These are phyloP conservation scores for Exutisphaerella laricina DNA, from an alignment of 2,329 filamentous ascomycete species.

Conservation along the genomic window DNA sequence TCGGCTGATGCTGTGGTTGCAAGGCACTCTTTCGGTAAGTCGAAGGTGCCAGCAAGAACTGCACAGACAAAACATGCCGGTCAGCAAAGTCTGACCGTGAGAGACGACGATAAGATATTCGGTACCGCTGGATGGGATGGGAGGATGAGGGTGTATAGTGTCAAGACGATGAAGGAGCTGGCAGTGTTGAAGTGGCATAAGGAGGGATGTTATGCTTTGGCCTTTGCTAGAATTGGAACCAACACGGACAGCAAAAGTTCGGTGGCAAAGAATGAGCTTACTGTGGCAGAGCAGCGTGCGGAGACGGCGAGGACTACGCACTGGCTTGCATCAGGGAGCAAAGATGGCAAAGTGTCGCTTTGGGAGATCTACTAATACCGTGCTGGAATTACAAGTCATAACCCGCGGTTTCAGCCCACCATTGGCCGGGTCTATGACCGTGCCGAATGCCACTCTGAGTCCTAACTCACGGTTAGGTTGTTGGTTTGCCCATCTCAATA, in stretches of 20 bases:
- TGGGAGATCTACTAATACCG: constrained; percentile 76
- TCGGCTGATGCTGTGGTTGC: constrained; percentile 74
- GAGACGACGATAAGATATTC: constrained; percentile 76
- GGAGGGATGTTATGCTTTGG: constrained; percentile 75
- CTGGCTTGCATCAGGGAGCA: constrained; percentile 85
- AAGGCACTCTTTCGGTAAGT: constrained; percentile 59
- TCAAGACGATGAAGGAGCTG: constrained; percentile 74
- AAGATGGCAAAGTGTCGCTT: constrained; percentile 90
- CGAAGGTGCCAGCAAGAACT: constrained; percentile 10
- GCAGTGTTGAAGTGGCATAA: constrained; percentile 94
- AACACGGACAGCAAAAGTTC: background rate
- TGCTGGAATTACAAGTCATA: too few relatives aligned
- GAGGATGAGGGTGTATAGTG: constrained; percentile 68
- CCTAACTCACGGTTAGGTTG: too few relatives aligned
- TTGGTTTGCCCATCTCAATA: too few relatives aligned
- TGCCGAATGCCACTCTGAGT: too few relatives aligned
- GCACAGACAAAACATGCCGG: constrained; percentile 81
- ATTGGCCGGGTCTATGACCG: too few relatives aligned
- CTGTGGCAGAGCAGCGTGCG: constrained; percentile 35
- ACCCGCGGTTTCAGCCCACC: too few relatives aligned
- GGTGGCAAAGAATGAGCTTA: constrained; percentile 15
- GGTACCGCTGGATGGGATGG: constrained; percentile 92
- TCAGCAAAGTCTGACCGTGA: constrained; percentile 72
- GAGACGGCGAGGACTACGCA: constrained; percentile 64
- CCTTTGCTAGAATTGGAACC: constrained; percentile 55